Percentiles rank a stretch among this genome's conserved stretches.
Conservation (phyloP, 2,329 filamentous ascomycete species). For the Drechslerella dactyloides region DNA sequence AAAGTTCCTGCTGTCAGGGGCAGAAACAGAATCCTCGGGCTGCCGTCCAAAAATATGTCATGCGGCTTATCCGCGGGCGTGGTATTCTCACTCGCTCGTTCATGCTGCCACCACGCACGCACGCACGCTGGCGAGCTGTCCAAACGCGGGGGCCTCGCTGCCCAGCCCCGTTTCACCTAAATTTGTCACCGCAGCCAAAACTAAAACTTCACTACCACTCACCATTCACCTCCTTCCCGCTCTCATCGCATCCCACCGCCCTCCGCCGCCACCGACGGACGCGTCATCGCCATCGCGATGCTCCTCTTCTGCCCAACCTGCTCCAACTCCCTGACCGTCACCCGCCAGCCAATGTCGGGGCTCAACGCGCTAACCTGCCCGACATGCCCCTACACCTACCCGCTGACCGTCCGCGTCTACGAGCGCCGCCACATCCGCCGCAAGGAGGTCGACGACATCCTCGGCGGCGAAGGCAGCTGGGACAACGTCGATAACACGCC, state of each 20-base stretch:
- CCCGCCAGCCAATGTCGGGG: conserved; percentile 57
- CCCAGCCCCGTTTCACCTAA: conserved; percentile 32
- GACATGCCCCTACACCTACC: conserved; percentile 90
- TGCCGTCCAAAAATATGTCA: neutral
- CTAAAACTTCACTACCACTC: conserved; percentile 8
- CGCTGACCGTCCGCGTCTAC: conserved; percentile 76
- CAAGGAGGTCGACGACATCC: conserved; percentile 84
- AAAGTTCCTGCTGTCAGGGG: neutral
- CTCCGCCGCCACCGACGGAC: neutral
- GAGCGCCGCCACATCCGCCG: conserved; percentile 80
- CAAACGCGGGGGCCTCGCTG: conserved; percentile 15
- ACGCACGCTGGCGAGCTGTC: neutral
- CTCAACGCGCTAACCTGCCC: conserved; percentile 90
- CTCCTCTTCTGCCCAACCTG: conserved; percentile 74
- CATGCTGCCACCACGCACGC: no score
- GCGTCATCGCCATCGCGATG: conserved; percentile 44
- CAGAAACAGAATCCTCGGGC: neutral
- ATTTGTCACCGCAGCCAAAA: conserved; percentile 17
- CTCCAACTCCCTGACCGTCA: conserved; percentile 80
- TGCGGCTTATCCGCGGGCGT: neutral
- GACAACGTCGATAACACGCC: conserved; percentile 83
- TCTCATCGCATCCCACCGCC: neutral
- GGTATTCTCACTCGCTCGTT: no score
- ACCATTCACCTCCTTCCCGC: neutral
- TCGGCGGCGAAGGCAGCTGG: conserved; percentile 87